Evolutionary conservation across 306 rosid species (phyloP).

Genomic region (Acmispon strigosus): DNA sequence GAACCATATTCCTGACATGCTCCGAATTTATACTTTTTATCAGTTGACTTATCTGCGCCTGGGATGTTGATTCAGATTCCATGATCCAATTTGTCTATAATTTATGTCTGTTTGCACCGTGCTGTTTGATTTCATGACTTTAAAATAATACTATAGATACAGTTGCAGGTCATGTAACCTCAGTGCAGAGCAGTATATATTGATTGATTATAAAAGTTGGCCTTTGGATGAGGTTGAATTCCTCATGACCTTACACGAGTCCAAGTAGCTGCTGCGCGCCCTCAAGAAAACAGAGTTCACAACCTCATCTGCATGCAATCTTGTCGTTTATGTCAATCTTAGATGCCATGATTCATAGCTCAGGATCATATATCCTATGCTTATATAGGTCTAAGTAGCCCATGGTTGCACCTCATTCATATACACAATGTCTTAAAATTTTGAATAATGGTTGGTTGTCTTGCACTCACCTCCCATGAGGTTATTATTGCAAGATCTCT

Average conservation of each 20-base stretch:
- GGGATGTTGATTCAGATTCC: not conserved
- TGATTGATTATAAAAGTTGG: not conserved
- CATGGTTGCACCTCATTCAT: too few relatives aligned
- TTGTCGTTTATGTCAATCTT: conserved; percentile 14
- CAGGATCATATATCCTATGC: not conserved
- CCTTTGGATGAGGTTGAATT: conserved; percentile 19
- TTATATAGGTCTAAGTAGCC: too few relatives aligned
- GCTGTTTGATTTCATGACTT: not conserved
- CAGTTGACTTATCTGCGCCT: conserved; percentile 8
- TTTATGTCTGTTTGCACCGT: not conserved
- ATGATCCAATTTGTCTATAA: not conserved
- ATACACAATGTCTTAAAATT: too few relatives aligned
- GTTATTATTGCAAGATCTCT: too few relatives aligned
- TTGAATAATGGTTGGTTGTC: too few relatives aligned
- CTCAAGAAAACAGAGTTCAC: not conserved
- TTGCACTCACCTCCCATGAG: too few relatives aligned
- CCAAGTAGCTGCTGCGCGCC: conserved; percentile 1
- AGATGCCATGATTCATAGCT: not conserved
- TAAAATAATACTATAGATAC: not conserved
- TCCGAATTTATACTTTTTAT: not conserved
- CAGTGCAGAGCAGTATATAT: not conserved
- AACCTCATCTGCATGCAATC: not conserved
- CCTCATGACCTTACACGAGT: conserved; percentile 15
- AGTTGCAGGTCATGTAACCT: conserved; percentile 24
- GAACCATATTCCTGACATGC: conserved; percentile 22